Percentiles rank a stretch among this genome's conserved stretches.
Conservation (phyloP, 345 rosid species). For the Aquilaria yunnanensis region DNA sequence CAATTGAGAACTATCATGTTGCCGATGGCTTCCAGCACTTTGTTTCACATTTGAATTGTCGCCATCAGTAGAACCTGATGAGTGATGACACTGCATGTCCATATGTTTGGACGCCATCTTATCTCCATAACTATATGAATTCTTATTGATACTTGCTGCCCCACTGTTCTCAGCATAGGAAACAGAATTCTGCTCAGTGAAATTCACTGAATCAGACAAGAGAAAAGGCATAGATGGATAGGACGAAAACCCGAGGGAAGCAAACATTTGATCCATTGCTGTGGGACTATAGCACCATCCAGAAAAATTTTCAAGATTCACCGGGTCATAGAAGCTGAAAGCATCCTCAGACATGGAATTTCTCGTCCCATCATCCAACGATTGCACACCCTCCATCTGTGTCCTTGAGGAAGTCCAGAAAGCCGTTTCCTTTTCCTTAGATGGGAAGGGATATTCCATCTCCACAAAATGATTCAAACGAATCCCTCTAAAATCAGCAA, state of each 20-base stretch:
- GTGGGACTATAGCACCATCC: constrained; percentile 61
- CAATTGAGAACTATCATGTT: constrained; percentile 16
- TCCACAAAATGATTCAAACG: not conserved
- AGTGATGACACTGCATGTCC: constrained; percentile 22
- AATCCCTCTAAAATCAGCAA: constrained; percentile 10
- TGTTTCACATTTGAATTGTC: constrained; percentile 23
- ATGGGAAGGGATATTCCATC: constrained; percentile 58
- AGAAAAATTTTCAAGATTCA: constrained; percentile 58
- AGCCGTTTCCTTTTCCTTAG: constrained; percentile 45
- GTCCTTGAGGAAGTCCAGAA: constrained; percentile 35
- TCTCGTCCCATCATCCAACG: constrained; percentile 18
- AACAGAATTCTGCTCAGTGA: constrained; percentile 27
- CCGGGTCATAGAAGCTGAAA: constrained; percentile 41
- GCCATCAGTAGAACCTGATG: constrained; percentile 21
- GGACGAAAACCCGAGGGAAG: constrained; percentile 35
- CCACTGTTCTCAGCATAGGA: constrained; percentile 18
- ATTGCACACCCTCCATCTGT: constrained; percentile 34
- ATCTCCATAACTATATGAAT: constrained; percentile 36
- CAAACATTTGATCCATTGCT: constrained; percentile 37
- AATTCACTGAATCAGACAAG: constrained; percentile 28
- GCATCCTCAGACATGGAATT: constrained; percentile 42
- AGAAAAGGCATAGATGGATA: constrained; percentile 33
- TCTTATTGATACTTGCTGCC: constrained; percentile 21
- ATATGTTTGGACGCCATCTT: constrained; percentile 28
- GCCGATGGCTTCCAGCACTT: constrained; percentile 18